phyloP scores from a whole-genome alignment of 2,329 filamentous ascomycete genomes.

The Tolypocladium guangdongense region DNA sequence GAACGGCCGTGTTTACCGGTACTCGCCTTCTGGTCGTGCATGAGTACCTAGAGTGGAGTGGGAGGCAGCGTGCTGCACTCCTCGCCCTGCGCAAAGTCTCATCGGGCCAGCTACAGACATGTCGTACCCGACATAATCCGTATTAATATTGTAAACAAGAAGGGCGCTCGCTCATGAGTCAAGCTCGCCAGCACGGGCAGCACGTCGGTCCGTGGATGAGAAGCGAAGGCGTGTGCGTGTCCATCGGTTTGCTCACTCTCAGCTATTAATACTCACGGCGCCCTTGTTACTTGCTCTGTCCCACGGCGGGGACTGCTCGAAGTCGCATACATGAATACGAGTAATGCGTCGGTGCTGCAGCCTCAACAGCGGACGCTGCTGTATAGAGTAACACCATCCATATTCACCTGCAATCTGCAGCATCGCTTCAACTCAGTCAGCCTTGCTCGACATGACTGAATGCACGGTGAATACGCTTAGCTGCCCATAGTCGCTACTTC shows the following conservation, averaged over 20 bases:
- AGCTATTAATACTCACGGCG: too few species aligned
- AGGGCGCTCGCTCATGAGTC: background rate
- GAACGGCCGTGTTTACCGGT: too few species aligned
- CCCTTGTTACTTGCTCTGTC: too few species aligned
- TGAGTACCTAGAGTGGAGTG: background rate
- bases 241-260: background rate
- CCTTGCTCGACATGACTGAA: background rate
- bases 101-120: background rate
- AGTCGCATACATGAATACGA: too few species aligned
- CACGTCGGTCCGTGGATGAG: background rate
- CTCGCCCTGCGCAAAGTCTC: background rate
- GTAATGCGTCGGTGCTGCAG: too few species aligned
- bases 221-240: background rate
- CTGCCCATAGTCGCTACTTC: background rate
- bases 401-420: background rate
- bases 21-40: background rate
- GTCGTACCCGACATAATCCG: background rate
- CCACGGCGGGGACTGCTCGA: too few species aligned
- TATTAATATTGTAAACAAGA: background rate
- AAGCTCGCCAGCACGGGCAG: background rate
- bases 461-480: too few species aligned
- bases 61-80: background rate
- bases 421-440: background rate
- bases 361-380: background rate
- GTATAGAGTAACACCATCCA: background rate